Base-by-base conservation (phyloP, 192 early-diverging fungal genomes). In the Umbelopsis isabellina region DNA sequence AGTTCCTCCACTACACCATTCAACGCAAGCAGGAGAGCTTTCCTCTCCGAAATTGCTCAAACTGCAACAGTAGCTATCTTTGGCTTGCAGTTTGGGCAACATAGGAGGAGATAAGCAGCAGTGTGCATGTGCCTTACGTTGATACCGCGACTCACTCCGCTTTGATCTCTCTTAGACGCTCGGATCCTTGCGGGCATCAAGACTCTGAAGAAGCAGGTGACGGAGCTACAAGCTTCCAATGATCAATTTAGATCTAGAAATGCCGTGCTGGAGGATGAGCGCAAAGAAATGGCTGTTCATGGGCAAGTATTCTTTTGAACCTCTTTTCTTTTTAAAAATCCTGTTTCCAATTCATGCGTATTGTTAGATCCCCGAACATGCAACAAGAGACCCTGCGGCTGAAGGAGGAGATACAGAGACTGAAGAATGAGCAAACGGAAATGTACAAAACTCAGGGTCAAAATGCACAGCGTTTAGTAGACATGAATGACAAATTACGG, bases 391-490 rank as follows among this genome's bases (percentile, higher is more conserved):
- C 88, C 27, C 76, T 81, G 22, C 91, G 93, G 55, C 85, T 96
- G 23, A 94, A 95, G 76, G 80, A 83, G 46, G 86, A 94, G 69
- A 73, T 96, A 3, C 74, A 80, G n/a, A 73, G 77, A 25, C 80
- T 97, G 21, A 94, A 97, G 75, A 88, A 94, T 49, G 97, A 99
- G 77, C 90, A 89, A 16, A 84, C 88, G 18, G 90, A 94, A 67
- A 83, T 96, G 73, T 99, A 97, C 84, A 93, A 92, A 72, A 89
- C 90, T 18, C 93, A 97, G 70, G 91, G 91, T 30, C 85, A 85
- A n/a, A 96, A 97, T 80, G 93, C 95, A n/a, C 95, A 97, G 72
- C 78, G 93, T 51, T 72, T 99, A 37, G 77, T 99, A 47, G 89
- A 91, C 66, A 80, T 97, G 71, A 94, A 91, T 74, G 95, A 99